Conservation (phyloP, 1,284 basidiomycete species). For the Peniophora sp. region DNA sequence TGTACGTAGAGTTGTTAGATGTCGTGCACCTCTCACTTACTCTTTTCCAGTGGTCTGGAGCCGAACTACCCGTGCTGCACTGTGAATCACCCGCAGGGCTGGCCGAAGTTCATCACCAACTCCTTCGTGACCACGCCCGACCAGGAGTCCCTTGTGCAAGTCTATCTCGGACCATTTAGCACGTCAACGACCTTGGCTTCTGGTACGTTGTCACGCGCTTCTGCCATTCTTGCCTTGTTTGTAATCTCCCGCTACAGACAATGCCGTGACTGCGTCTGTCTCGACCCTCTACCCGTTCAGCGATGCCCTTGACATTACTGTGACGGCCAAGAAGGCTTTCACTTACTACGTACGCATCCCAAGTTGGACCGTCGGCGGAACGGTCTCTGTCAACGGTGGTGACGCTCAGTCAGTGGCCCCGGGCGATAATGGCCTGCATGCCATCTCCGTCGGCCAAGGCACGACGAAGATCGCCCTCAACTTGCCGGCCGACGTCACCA, state of each 20-base stretch:
- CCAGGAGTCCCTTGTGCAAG: slow-evolving; percentile 39
- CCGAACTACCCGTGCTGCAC: slow-evolving; percentile 43
- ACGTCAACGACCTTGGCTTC: slow-evolving; percentile 35
- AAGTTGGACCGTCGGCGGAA: slow-evolving; percentile 43
- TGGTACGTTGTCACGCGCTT: slow-evolving; percentile 19
- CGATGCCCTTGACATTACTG: slow-evolving; percentile 41
- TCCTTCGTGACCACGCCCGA: slow-evolving; percentile 46
- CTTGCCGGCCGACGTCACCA: slow-evolving; percentile 40
- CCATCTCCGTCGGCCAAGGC: slow-evolving; percentile 33
- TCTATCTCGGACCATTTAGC: slow-evolving; percentile 49
- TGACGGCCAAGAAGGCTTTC: slow-evolving; percentile 39
- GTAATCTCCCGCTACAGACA: slow-evolving; percentile 21
- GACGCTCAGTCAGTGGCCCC: slow-evolving; percentile 27
- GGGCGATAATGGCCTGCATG: slow-evolving; percentile 35
- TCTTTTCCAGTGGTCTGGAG: slow-evolving; percentile 18
- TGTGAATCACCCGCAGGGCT: slow-evolving; percentile 54
- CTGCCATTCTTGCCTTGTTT: neutral
- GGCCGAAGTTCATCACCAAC: slow-evolving; percentile 55
- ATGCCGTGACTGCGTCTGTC: slow-evolving; percentile 38
- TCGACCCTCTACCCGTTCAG: slow-evolving; percentile 53
- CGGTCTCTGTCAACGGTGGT: slow-evolving; percentile 38
- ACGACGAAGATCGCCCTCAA: slow-evolving; percentile 38
- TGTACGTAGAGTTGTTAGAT: no score
- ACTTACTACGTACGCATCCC: slow-evolving; percentile 50
- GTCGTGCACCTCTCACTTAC: no score